Evolutionary conservation across 306 rosid genomes (phyloP).

Genomic region (Acmispon strigosus): DNA sequence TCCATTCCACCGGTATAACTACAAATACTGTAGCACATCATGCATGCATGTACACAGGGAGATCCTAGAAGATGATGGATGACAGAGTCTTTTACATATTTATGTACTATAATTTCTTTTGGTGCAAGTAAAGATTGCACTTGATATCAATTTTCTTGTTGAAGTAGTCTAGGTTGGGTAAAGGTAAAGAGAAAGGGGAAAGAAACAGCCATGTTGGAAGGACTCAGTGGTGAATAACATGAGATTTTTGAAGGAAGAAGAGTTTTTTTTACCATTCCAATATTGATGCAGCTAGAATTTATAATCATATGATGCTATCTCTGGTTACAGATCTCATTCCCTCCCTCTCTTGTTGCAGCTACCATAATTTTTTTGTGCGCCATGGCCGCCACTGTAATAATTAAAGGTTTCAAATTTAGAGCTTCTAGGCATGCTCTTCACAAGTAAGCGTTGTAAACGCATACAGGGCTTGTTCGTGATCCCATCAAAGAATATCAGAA

Average conservation of each 20-base stretch:
- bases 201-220: not conserved
- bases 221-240: not conserved
- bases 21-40: slow-evolving; percentile 93
- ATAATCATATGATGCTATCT: too few species aligned
- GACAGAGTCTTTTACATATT: not conserved
- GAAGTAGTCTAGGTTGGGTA: not conserved
- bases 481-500: too few species aligned
- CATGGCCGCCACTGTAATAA: too few species aligned
- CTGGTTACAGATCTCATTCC: too few species aligned
- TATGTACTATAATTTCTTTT: not conserved
- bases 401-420: too few species aligned
- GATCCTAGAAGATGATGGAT: slow-evolving; percentile 72
- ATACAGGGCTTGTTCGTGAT: too few species aligned
- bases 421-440: too few species aligned
- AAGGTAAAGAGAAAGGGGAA: not conserved
- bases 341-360: too few species aligned
- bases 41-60: slow-evolving; percentile 95
- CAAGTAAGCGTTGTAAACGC: too few species aligned
- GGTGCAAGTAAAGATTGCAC: not conserved
- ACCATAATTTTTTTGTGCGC: too few species aligned
- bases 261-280: not conserved
- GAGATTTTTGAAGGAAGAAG: not conserved
- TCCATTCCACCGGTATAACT: slow-evolving; percentile 83
- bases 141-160: not conserved
- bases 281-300: not conserved